These are phyloP conservation scores for Coemansia sp. DNA, from an alignment of 371 early-diverging fungal genomes.

Conservation along the genomic window DNA sequence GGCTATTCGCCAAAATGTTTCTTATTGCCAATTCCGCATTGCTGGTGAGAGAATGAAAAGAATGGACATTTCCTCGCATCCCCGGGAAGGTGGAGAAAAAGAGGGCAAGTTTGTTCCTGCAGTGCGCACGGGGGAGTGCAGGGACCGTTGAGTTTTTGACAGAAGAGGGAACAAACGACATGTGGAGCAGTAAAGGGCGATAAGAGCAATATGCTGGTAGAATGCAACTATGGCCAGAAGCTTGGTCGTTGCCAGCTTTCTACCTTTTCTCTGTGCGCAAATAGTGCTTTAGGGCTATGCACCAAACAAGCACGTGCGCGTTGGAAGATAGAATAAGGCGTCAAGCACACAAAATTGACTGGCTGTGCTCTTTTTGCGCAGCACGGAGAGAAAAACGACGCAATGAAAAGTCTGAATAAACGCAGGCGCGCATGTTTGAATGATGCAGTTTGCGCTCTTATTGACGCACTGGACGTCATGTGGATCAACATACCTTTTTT, in stretches of 20 bases:
- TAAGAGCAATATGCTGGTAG: neutral
- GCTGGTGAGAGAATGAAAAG: neutral
- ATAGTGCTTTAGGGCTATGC: neutral
- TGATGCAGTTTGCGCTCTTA: neutral
- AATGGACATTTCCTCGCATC: neutral
- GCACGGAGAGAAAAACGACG: neutral
- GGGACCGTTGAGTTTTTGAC: neutral
- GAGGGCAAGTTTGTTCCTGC: conserved; percentile 3
- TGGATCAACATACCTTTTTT: conserved; percentile 2
- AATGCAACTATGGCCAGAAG: neutral
- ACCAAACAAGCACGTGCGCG: neutral
- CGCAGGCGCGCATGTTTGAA: neutral
- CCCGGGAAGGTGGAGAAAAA: neutral
- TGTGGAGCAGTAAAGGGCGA: neutral
- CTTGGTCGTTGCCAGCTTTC: neutral
- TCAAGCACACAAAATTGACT: neutral
- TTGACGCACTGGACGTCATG: neutral
- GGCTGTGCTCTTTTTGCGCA: neutral
- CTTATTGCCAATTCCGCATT: neutral
- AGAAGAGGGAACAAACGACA: neutral
- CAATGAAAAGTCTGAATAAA: neutral
- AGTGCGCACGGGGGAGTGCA: neutral
- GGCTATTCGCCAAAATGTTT: neutral
- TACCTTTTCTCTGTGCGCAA: neutral
- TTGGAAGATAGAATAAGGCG: neutral